phyloP scores from a whole-genome alignment of 2,329 filamentous ascomycete species.

The Clonostachys rhizophaga region DNA sequence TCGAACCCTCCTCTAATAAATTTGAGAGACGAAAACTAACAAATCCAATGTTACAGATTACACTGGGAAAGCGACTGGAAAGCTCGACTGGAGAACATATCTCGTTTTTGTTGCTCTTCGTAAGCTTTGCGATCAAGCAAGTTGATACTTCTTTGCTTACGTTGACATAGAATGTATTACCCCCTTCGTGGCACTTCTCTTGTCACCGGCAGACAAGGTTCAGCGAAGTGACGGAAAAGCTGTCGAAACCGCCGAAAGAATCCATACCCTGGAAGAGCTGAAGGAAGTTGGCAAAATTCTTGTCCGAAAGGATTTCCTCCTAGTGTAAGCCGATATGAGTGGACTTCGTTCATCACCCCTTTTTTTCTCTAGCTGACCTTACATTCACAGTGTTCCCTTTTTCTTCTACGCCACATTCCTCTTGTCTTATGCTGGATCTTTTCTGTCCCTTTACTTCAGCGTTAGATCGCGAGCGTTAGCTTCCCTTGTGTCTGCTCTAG shows the following conservation, averaged over 20 bases:
- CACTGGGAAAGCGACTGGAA: constrained; percentile 34
- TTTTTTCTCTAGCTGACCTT: neutral
- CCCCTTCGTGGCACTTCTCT: constrained; percentile 13
- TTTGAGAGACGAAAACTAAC: neutral
- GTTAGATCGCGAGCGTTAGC: constrained; percentile 66
- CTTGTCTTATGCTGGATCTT: neutral
- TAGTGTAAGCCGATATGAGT: constrained; percentile 1
- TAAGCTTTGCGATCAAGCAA: constrained; percentile 8
- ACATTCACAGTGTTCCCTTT: neutral
- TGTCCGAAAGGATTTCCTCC: constrained; percentile 4
- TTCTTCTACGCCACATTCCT: neutral
- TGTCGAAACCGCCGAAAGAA: constrained; percentile 3
- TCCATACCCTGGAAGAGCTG: neutral
- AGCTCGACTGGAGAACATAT: constrained; percentile 28
- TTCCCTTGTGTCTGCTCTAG: constrained; percentile 54
- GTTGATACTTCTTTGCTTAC: neutral
- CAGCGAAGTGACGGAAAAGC: constrained; percentile 14
- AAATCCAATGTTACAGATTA: neutral
- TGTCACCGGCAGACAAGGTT: constrained; percentile 18
- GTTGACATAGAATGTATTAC: constrained; percentile 3
- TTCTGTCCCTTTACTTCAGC: constrained; percentile 55
- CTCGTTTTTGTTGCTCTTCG: constrained; percentile 17
- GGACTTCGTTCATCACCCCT: neutral
- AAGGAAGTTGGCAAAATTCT: neutral
- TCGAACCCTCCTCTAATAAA: neutral